These are phyloP conservation scores for Sanghuangporus sanghuang DNA, from an alignment of 1,284 basidiomycete species.

Conservation along the genomic window DNA sequence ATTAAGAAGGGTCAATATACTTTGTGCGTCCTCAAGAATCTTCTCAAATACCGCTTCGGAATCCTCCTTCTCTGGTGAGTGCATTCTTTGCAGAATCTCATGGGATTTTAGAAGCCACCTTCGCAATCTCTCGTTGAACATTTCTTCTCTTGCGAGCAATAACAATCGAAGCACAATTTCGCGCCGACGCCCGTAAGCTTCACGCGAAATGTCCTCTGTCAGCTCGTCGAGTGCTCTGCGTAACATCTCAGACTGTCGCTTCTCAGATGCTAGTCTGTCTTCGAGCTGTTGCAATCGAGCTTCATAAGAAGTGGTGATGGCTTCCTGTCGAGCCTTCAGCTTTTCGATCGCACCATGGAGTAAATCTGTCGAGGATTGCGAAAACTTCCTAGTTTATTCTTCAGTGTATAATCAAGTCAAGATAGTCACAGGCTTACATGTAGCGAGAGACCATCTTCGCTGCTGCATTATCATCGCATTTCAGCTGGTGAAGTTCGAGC, in stretches of 20 bases:
- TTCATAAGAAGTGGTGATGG: slow-evolving; percentile 55
- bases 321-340: slow-evolving; percentile 55
- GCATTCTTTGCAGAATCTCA: slow-evolving; percentile 32
- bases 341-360: slow-evolving; percentile 63
- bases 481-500: slow-evolving; percentile 53
- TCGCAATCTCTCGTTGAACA: slow-evolving; percentile 47
- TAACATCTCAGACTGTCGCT: slow-evolving; percentile 44
- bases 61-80: slow-evolving; percentile 21
- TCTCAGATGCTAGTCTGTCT: slow-evolving; percentile 38
- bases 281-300: slow-evolving; percentile 40
- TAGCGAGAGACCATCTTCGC: slow-evolving; percentile 85
- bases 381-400: slow-evolving; percentile 63
- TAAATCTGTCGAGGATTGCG: slow-evolving; percentile 69
- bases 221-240: slow-evolving; percentile 67
- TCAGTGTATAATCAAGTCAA: slow-evolving; percentile 11
- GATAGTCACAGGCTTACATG: slow-evolving; percentile 50
- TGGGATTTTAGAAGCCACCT: slow-evolving; percentile 49
- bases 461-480: slow-evolving; percentile 71
- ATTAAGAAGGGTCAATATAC: slow-evolving; percentile 43
- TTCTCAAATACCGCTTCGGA: slow-evolving; percentile 29
- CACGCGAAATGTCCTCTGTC: slow-evolving; percentile 66
- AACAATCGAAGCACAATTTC: slow-evolving; percentile 69
- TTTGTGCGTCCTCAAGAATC: slow-evolving; percentile 44
- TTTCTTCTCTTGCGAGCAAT: slow-evolving; percentile 65
- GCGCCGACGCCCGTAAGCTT: slow-evolving; percentile 68